Base-by-base conservation (phyloP, 768 basidiomycete genomes). In the Lactarius psammicola region DNA sequence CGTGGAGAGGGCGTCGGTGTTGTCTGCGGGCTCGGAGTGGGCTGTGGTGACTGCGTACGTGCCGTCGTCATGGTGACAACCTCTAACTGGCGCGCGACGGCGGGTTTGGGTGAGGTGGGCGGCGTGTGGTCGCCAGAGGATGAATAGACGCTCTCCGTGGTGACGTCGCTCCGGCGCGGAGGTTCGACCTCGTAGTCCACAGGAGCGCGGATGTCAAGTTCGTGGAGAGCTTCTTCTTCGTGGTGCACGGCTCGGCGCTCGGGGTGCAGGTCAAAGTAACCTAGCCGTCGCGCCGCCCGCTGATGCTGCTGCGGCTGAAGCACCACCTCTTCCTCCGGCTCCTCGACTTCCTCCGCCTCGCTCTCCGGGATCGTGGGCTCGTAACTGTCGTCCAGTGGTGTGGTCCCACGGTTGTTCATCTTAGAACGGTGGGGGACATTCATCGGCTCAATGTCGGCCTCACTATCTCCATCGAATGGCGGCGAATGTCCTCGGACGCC, bases 251-350 rank as follows among this genome's bases (percentile, higher is more conserved):
- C 82, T 44, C 86, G 78, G 54, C 90, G 81, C 54, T 92, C 90
- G 13, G 90, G 90, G 73, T 92, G 90, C 17, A 90, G 71, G 73
- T 91, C 90, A 72, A 92, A 92, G 74, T 92, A 92, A 0, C 88
- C 87, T 31, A 85, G 59, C 20, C 88, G 81, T 13, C 57, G 65
- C 20, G 38, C 15, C 38, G n/a, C n/a, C n/a, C n/a, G n/a, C n/a
- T n/a, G n/a, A n/a, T 44, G 42, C 8, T 44, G 42, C 33, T 38
- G 60, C 3, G 56, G 9, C 3, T 38, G 56, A 1, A 28, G 40
- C 10, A 55, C 40, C 33, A 53, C 28, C 3, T 62, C 42, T 15
- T 65, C 70, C 5, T 72, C 76, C 15, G 71, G 74, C 10, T 75
- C 75, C 42, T 76, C 69, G 31, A 68, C 74, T 5, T 71, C 73